phyloP scores from a whole-genome alignment of 345 rosid species.

The Lepidium aucheri region DNA sequence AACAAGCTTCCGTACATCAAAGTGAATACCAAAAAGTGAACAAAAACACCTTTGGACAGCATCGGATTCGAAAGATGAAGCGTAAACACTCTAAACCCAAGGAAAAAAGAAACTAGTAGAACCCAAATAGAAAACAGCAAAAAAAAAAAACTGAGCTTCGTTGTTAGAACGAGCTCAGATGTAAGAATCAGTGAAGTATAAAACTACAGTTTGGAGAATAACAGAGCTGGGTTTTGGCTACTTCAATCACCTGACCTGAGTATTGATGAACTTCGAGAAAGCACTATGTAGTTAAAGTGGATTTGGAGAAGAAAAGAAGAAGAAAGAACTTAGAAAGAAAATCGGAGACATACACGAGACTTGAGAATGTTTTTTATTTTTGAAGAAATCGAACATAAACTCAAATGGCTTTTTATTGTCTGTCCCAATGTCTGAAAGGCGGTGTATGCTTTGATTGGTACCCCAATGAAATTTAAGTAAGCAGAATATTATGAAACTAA shows the following conservation, averaged over 20 bases:
- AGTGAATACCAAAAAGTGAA: constrained; percentile 7
- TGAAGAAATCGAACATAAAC: constrained; percentile 16
- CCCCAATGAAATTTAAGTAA: not conserved
- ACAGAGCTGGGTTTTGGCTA: constrained; percentile 9
- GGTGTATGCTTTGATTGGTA: constrained; percentile 11
- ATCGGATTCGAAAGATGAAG: not conserved
- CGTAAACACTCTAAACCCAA: not conserved
- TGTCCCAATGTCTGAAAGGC: constrained; percentile 25
- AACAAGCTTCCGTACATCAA: constrained; percentile 10
- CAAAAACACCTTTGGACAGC: constrained; percentile 9
- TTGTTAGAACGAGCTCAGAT: constrained; percentile 4
- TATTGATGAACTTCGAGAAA: not conserved
- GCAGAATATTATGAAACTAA: too few species aligned
- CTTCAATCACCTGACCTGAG: not conserved
- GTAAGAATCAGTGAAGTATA: constrained; percentile 13
- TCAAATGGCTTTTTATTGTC: constrained; percentile 17
- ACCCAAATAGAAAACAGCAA: not conserved
- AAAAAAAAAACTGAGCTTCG: not conserved
- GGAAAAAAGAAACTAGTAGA: not conserved
- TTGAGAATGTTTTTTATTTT: constrained; percentile 11
- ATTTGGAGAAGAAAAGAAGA: not conserved
- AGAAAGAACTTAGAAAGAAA: not conserved
- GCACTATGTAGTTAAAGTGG: not conserved
- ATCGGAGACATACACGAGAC: constrained; percentile 4
- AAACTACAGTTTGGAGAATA: constrained; percentile 2